Evolutionary conservation across 1,284 basidiomycete species (phyloP).

Genomic region (Sporisorium exsertum): DNA sequence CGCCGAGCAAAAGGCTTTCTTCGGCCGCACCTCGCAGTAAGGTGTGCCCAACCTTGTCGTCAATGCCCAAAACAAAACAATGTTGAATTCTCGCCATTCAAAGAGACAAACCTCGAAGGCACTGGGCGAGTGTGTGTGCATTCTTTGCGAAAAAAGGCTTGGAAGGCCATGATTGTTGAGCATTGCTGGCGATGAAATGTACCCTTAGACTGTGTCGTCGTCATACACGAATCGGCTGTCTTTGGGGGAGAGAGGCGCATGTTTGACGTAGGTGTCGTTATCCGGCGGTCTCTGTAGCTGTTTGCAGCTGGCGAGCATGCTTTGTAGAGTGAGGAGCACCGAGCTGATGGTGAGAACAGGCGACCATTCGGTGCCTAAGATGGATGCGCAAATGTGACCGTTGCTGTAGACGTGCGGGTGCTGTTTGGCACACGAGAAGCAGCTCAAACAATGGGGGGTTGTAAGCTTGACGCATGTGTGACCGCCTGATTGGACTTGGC

Average conservation of each 20-base stretch:
- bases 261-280: slow-evolving; percentile 63
- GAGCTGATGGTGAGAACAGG: slow-evolving; percentile 64
- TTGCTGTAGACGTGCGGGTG: slow-evolving; percentile 62
- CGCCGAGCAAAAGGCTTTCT: slow-evolving; percentile 87
- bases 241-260: slow-evolving; percentile 61
- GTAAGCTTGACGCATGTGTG: slow-evolving; percentile 1
- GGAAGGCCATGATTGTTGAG: slow-evolving; percentile 5
- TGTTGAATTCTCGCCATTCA: background rate
- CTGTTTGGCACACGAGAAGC: slow-evolving; percentile 15
- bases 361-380: slow-evolving; percentile 65
- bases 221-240: slow-evolving; percentile 56
- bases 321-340: slow-evolving; percentile 65
- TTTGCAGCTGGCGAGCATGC: slow-evolving; percentile 67
- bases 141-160: background rate
- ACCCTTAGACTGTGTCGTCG: slow-evolving; percentile 51
- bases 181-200: background rate
- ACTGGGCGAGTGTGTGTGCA: background rate
- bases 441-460: no score
- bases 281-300: slow-evolving; percentile 62
- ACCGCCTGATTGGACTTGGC: no score
- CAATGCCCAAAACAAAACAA: no score
- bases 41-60: background rate
- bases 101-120: background rate
- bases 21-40: slow-evolving; percentile 69
- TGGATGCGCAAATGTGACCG: slow-evolving; percentile 65